These are phyloP conservation scores for Gentiana dahurica DNA, from an alignment of 257 asterid species.

Conservation along the genomic window DNA sequence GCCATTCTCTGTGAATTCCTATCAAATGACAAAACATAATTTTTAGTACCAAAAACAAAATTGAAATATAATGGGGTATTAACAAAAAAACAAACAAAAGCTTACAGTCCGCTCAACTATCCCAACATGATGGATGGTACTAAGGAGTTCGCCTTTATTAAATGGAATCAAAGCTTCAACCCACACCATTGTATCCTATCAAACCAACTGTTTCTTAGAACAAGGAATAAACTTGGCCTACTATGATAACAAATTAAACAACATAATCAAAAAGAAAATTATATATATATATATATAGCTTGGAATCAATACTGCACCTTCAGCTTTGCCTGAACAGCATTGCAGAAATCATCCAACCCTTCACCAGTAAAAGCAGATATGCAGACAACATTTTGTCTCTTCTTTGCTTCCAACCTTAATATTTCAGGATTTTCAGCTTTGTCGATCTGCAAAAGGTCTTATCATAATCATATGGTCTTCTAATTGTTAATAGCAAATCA, in stretches of 20 bases:
- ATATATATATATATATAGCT: too few relatives aligned
- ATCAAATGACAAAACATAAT: not conserved
- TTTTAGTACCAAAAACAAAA: not conserved
- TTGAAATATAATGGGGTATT: not conserved
- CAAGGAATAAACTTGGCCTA: not conserved
- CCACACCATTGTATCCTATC: conserved; percentile 92
- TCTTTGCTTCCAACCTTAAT: conserved; percentile 51
- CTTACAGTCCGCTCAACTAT: conserved; percentile 83
- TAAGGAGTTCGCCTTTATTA: conserved; percentile 87
- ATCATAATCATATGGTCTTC: conserved; percentile 4
- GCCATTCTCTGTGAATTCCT: conserved; percentile 82
- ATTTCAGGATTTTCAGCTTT: conserved; percentile 59
- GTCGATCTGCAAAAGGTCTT: conserved; percentile 53
- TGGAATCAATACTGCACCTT: conserved; percentile 31
- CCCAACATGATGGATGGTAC: conserved; percentile 86
- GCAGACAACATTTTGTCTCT: conserved; percentile 52
- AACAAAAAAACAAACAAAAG: not conserved
- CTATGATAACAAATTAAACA: too few relatives aligned
- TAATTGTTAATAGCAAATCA: not conserved
- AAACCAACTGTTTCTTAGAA: conserved; percentile 7
- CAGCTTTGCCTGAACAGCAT: conserved; percentile 70
- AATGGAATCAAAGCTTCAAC: conserved; percentile 94
- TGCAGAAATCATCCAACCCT: conserved; percentile 84
- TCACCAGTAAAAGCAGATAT: conserved; percentile 93
- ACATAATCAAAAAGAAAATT: too few relatives aligned